Conservation (phyloP, 2,329 filamentous ascomycete genomes). For the Periglandula ipomoeae region DNA sequence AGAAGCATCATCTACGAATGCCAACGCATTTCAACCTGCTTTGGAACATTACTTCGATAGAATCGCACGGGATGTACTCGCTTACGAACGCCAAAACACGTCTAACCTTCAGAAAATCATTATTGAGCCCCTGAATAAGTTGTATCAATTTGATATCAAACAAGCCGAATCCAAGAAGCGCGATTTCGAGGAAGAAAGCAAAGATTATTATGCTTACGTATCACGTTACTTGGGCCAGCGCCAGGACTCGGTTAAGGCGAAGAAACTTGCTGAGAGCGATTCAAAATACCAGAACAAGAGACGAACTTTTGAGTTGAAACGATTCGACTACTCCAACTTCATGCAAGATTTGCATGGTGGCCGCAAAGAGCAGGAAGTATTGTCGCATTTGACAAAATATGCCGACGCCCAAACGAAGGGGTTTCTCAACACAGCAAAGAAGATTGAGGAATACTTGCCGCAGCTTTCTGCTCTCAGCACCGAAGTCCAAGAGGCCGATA, state of each 20-base stretch:
- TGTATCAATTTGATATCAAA: slow-evolving; percentile 96
- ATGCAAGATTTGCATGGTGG: slow-evolving; percentile 99
- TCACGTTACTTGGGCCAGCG: slow-evolving; percentile 92
- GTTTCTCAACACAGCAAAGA: slow-evolving; percentile 76
- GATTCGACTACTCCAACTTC: slow-evolving; percentile 97
- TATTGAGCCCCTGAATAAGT: slow-evolving; percentile 83
- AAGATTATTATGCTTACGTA: slow-evolving; percentile 95
- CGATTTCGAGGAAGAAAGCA: slow-evolving; percentile 97
- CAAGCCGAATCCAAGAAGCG: slow-evolving; percentile 94
- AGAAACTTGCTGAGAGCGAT: slow-evolving; percentile 91
- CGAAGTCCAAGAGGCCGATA: slow-evolving; percentile 89
- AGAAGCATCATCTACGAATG: slow-evolving; percentile 83
- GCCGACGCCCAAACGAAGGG: slow-evolving; percentile 81
- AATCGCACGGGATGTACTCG: slow-evolving; percentile 81
- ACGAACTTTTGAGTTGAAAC: slow-evolving; percentile 90
- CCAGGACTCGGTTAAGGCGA: slow-evolving; percentile 92
- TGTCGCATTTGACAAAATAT: slow-evolving; percentile 90
- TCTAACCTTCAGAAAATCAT: slow-evolving; percentile 82
- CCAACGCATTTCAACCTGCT: slow-evolving; percentile 92
- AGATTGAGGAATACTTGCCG: slow-evolving; percentile 76
- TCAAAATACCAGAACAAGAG: slow-evolving; percentile 93
- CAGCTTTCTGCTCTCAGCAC: slow-evolving; percentile 80
- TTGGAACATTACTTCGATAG: slow-evolving; percentile 98
- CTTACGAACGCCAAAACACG: slow-evolving; percentile 79
- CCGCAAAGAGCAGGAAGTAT: slow-evolving; percentile 93